phyloP scores from a whole-genome alignment of 805 yeast species.

The Starmerella vitae region DNA sequence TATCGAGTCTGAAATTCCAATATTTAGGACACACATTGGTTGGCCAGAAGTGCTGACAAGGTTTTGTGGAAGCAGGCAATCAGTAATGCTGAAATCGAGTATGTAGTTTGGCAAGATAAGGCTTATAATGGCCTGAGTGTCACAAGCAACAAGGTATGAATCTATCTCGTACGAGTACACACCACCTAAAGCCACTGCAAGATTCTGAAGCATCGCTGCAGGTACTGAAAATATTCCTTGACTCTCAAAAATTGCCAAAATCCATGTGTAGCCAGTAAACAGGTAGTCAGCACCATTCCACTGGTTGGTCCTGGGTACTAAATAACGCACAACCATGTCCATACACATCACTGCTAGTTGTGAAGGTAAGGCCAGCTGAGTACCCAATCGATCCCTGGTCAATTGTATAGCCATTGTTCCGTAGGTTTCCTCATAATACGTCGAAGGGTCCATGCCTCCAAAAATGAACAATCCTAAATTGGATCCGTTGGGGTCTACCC shows the following conservation, averaged over 20 bases:
- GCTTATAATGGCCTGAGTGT: neutral
- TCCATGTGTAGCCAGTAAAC: neutral
- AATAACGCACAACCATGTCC: neutral
- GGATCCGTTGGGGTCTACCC: conserved; percentile 12
- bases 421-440: conserved; percentile 2
- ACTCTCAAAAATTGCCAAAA: neutral
- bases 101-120: neutral
- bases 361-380: neutral
- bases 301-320: neutral
- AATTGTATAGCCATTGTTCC: conserved; percentile 1
- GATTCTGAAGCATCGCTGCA: neutral
- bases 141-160: neutral
- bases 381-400: neutral
- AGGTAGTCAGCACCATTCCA: neutral
- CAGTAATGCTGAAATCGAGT: neutral
- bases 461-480: conserved; percentile 5
- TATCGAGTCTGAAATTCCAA: conserved; percentile 5
- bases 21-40: conserved; percentile 9
- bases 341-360: neutral
- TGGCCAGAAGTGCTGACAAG: neutral
- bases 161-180: neutral
- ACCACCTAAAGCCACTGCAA: neutral
- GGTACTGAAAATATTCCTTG: neutral
- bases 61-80: conserved; percentile 1
- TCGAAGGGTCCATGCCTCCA: conserved; percentile 13